phyloP scores from a whole-genome alignment of 2,329 filamentous ascomycete genomes.

The Pezicula neosporulosa region DNA sequence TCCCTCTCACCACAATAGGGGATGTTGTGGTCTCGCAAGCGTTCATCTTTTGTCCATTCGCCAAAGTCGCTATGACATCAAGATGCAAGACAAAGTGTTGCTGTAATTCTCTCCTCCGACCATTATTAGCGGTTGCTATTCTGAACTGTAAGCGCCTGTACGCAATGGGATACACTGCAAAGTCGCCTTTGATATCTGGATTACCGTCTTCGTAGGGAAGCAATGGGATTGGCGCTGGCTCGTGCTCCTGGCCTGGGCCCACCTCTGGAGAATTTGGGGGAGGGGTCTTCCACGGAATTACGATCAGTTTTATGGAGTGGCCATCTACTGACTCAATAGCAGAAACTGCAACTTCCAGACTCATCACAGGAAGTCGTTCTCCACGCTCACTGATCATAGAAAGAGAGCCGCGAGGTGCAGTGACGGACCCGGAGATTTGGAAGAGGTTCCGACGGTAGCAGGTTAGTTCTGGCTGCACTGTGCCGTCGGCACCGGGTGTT shows the following conservation, averaged over 20 bases:
- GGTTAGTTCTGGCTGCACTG: conserved; percentile 74
- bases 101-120: conserved; percentile 88
- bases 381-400: conserved; percentile 82
- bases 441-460: conserved; percentile 96
- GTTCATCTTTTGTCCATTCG: conserved; percentile 77
- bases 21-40: conserved; percentile 83
- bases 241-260: conserved; percentile 68
- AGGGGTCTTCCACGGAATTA: conserved; percentile 96
- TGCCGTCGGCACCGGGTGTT: conserved; percentile 46
- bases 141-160: conserved; percentile 94
- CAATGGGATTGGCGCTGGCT: conserved; percentile 78
- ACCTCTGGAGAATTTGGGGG: conserved; percentile 72
- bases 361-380: conserved; percentile 77
- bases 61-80: conserved; percentile 79
- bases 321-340: conserved; percentile 94
- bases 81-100: conserved; percentile 92
- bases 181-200: conserved; percentile 51
- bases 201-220: conserved; percentile 56
- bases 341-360: conserved; percentile 82
- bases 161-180: conserved; percentile 85
- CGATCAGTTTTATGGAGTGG: conserved; percentile 88
- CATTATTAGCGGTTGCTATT: conserved; percentile 94
- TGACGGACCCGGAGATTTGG: conserved; percentile 88
- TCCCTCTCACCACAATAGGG: conserved; percentile 88
- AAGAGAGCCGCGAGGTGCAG: conserved; percentile 72